Evolutionary conservation across 257 asterid species (phyloP).

Genomic region (Solanum bulbocastanum): DNA sequence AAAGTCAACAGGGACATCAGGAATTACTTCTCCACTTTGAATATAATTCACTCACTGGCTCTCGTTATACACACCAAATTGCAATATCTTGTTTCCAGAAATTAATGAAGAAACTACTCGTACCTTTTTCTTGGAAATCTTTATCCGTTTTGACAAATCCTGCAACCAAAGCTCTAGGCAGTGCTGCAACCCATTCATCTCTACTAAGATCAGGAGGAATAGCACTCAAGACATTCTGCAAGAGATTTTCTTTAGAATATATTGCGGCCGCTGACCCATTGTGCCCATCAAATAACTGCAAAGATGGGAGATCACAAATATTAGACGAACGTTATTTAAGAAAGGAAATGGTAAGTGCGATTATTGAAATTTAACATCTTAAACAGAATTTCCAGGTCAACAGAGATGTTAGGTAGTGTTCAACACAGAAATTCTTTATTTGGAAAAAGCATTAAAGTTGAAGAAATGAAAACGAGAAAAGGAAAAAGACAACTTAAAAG

Average conservation of each 20-base stretch:
- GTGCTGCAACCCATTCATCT: constrained; percentile 83
- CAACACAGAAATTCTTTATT: background rate
- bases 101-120: background rate
- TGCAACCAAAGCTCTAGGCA: constrained; percentile 95
- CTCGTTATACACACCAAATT: background rate
- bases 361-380: background rate
- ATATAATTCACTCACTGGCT: background rate
- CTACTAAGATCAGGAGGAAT: constrained; percentile 80
- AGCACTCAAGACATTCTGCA: constrained; percentile 70
- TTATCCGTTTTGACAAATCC: constrained; percentile 95
- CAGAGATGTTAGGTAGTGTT: background rate
- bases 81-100: background rate
- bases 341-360: background rate
- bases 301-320: constrained; percentile 2
- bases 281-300: constrained; percentile 95
- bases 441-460: background rate
- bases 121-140: constrained; percentile 93
- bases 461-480: background rate
- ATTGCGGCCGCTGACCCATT: constrained; percentile 98
- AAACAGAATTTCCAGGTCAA: background rate
- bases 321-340: background rate
- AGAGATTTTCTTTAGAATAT: constrained; percentile 79
- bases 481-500: background rate
- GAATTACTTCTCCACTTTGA: background rate
- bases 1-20: background rate